Evolutionary conservation across 2,329 filamentous ascomycete species (phyloP), one percentile per base, ranked within the genome.

Genomic region (Raffaelea albimanens): DNA sequence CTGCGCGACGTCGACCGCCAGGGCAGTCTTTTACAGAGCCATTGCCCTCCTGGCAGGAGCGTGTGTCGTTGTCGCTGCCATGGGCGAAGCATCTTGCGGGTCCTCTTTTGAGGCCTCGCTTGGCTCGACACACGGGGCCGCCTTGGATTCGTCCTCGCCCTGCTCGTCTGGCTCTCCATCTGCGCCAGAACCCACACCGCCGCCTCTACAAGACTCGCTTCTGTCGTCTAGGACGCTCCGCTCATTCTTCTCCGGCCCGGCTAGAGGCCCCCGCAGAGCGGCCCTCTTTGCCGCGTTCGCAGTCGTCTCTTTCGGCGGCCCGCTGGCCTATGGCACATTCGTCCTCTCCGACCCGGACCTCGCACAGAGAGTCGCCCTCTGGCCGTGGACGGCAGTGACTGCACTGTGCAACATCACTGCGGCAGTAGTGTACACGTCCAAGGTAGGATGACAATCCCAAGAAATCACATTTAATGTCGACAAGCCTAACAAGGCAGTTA

Each of bases 241-340:
- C 61, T 5, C 55, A 52, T 11, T 23, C 9, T n/a, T 67, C 66
- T 47, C 61, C 19, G 59, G 61, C n/a, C 62, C 66, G 4, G 60
- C 59, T 38, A 58, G 67, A 10, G 61, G 65, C n/a, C 61, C 62
- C 11, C 58, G 64, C 14, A 60, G 70, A 10, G 65, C 68, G 9
- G 57, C 57, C 2, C 63, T 68, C 23, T 72, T 70, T 52, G 60
- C 63, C 8, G 58, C 60, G 2, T 63, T 74, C 11, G 69, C 65
- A 1, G 51, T 65, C 1, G 59, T 55, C 8, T 67, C 63, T 2
- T 67, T 66, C 10, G 58, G 70, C 19, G 53, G 66, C 2, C 67
- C 69, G 3, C 58, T 70, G 14, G 41, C 62, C 4, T 66, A 72
- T 46, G 68, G 65, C 2, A 49, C 64, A 2, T 14, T 57, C 10